A percentile compares a stretch with the other conserved stretches of the same genome.
phyloP scores from a whole-genome alignment of 805 yeast species.

The Spathaspora boniae region DNA sequence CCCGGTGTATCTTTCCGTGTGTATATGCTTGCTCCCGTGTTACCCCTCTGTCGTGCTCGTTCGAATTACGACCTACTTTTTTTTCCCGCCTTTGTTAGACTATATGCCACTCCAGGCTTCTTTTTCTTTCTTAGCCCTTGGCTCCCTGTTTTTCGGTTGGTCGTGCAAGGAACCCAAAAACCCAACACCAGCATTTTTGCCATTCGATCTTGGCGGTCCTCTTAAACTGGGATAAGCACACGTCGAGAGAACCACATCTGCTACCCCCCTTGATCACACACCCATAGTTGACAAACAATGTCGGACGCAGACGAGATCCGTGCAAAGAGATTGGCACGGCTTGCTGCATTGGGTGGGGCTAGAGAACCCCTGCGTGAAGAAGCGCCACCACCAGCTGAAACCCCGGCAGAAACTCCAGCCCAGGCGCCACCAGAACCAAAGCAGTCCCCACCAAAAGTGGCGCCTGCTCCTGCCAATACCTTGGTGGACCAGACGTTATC shows the following conservation, averaged over 20 bases:
- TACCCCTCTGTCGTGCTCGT: too few species aligned
- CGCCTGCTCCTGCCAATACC: slow-evolving; percentile 1
- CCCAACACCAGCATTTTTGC: too few species aligned
- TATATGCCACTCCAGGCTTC: too few species aligned
- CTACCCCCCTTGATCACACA: not conserved
- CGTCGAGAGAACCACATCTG: not conserved
- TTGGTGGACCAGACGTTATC: slow-evolving; percentile 6
- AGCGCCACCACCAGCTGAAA: not conserved
- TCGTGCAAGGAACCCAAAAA: too few species aligned
- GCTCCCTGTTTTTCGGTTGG: too few species aligned
- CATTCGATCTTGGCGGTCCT: too few species aligned
- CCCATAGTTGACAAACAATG: slow-evolving; percentile 4
- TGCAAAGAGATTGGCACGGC: slow-evolving; percentile 51
- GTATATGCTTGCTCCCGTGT: too few species aligned
- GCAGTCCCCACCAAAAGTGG: not conserved
- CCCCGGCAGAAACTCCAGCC: slow-evolving; percentile 1
- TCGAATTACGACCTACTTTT: too few species aligned
- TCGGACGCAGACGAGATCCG: slow-evolving; percentile 35
- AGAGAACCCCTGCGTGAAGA: not conserved
- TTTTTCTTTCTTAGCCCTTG: too few species aligned
- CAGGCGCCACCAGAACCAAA: not conserved
- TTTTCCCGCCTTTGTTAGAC: too few species aligned
- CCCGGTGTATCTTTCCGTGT: too few species aligned
- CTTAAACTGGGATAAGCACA: too few species aligned
- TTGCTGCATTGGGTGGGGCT: slow-evolving; percentile 19